Conservation (phyloP, 176 grass and related monocot species). For the Bolboschoenus planiculmis region DNA sequence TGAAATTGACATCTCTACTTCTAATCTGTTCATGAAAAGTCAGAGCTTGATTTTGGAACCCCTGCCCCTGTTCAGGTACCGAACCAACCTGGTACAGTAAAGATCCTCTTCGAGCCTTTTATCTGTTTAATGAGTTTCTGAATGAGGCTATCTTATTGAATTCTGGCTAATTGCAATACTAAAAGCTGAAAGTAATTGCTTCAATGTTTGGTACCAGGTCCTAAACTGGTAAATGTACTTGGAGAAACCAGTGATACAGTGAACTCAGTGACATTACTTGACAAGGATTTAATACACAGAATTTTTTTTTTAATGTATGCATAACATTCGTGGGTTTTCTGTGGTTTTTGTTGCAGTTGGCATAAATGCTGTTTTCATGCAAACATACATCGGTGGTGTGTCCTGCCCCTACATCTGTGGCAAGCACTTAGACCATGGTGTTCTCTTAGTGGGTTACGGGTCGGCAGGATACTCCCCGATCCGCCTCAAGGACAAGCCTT, state of each 20-base stretch:
- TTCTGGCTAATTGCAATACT: neutral
- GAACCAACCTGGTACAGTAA: neutral
- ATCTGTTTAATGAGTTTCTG: neutral
- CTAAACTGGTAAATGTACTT: neutral
- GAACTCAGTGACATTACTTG: neutral
- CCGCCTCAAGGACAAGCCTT: conserved; percentile 81
- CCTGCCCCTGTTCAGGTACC: neutral
- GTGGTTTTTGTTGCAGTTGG: conserved; percentile 47
- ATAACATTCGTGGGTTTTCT: neutral
- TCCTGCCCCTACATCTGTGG: conserved; percentile 84
- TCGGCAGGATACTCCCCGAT: conserved; percentile 60
- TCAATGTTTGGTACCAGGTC: neutral
- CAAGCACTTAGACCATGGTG: conserved; percentile 71
- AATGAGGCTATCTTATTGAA: neutral
- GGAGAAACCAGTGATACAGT: neutral
- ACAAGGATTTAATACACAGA: neutral
- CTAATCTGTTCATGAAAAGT: neutral
- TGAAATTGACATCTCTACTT: neutral
- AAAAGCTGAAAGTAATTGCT: neutral
- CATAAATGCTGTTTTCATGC: conserved; percentile 80
- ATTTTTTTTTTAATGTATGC: neutral
- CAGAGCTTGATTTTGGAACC: neutral
- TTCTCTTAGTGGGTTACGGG: conserved; percentile 74
- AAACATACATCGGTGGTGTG: conserved; percentile 83
- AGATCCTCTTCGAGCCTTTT: neutral